A percentile compares a stretch with the other conserved stretches of the same genome.
These are phyloP conservation scores for Vigna nakashimae DNA, from an alignment of 306 rosid genomes.

Conservation along the genomic window DNA sequence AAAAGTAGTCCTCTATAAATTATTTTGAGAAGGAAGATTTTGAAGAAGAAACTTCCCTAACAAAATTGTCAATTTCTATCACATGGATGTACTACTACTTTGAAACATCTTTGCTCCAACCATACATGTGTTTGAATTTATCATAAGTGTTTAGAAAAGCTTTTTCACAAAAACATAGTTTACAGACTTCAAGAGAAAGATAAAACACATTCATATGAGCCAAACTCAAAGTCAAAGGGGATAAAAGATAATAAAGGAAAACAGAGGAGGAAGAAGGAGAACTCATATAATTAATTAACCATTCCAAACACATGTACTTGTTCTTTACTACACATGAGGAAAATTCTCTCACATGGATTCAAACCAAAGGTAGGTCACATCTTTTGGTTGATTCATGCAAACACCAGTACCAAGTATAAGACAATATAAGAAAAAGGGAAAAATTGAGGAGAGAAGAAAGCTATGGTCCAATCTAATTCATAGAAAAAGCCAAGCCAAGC, in stretches of 20 bases:
- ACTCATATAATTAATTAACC: slow-evolving; percentile 7
- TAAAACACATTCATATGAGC: background rate
- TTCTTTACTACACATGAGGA: slow-evolving; percentile 7
- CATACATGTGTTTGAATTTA: background rate
- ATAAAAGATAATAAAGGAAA: background rate
- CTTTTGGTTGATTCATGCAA: slow-evolving; percentile 25
- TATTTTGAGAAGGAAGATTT: background rate
- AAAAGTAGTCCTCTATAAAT: too few species aligned
- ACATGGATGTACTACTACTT: background rate
- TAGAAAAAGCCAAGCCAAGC: slow-evolving; percentile 22
- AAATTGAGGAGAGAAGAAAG: background rate
- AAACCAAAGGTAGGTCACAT: slow-evolving; percentile 9
- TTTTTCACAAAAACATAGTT: background rate
- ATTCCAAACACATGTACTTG: slow-evolving; percentile 6
- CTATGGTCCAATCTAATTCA: slow-evolving; percentile 7
- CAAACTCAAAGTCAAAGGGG: background rate
- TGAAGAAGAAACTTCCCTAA: background rate
- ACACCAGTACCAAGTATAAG: slow-evolving; percentile 9
- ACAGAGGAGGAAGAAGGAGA: background rate
- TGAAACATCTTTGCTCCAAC: background rate
- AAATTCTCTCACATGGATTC: slow-evolving; percentile 21
- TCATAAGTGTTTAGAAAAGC: background rate
- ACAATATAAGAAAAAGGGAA: background rate
- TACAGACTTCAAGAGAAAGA: background rate
- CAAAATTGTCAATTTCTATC: background rate